Evolutionary conservation across 441 rosid species (phyloP), one percentile per base, ranked within the genome.

Genomic region (Pelargonium citronellum): DNA sequence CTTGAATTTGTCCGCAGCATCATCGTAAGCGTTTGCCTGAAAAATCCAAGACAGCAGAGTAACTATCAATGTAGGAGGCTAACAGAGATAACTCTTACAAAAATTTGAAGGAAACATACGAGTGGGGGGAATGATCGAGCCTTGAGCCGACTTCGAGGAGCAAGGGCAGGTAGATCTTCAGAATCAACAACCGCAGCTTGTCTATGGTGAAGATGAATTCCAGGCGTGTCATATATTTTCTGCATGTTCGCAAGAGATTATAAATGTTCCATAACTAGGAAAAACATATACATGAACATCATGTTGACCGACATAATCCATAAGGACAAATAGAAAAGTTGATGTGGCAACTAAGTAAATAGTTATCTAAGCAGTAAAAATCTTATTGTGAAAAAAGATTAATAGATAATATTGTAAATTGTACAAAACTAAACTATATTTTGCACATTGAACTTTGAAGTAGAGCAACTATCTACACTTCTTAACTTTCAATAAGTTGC

Each of bases 121-220:
- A 7, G 43, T 15, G 20, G 61, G 20, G 86, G 89, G 61, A 91
- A 83, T 51, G 87, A 71, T 75, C 82, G 93, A 60, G 92, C 97
- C 79, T 83, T 87, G 17, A 94, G 92, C 43, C 96, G 89, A 77
- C 82, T 91, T 69, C 86, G 90, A 73, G 97, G 97, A 83, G 97
- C 99, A 71, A 94, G 92, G 71, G 87, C 83, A 39, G 97, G 95
- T 74, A 94, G 89, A 78, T 94, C 99, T 77, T 87, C 92, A 8
- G 95, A 82, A 75, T 87, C 88, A 71, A 94, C 87, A 13, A 94
- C 88, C 58, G 97, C 97, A 67, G 99, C 91, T 82, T 90, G 99
- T 82, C 99, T 84, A 78, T 94, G 99, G 78, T 91, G 97, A 69
- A 94, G 84, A 85, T 94, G 99, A 71, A 94, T 93, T 37, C 99